Evolutionary conservation across 805 yeast species (phyloP), one percentile per base, ranked within the genome.

Genomic region (Grigorovia jiainica): DNA sequence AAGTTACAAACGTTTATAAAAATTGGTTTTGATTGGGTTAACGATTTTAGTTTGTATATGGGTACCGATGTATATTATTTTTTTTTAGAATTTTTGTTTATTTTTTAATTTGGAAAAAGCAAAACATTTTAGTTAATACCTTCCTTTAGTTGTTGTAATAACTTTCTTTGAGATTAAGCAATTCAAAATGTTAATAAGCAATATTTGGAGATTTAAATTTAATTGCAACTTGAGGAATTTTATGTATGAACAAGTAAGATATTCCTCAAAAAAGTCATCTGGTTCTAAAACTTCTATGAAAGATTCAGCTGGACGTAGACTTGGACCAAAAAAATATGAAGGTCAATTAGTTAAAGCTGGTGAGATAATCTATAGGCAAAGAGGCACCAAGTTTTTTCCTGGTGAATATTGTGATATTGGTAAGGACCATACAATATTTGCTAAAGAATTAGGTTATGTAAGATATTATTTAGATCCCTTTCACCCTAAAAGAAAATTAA

Each of bases 271-370:
- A 65, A 82, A 79, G 60, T 96, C 92, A 7, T 87, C 94, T 17
- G 96, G 97, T 53, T 87, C 97, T n/a, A 84, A 79, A 65, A 84
- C 96, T 15, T 84, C 83, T 51, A 89, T 83, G 78, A 82, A 82
- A 60, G 96, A 89, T 62, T 89, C 98, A 13, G 87, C 87, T 3
- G 98, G 98, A 70, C 79, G 94, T 63, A 72, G 97, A 58, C 68
- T 92, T 40, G 98, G 98, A 20, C 83, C 94, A 29, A 92, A 92
- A 66, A 83, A 74, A 39, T 76, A 82, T 47, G 96, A 90, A 55
- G 87, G 92, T 33, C 65, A 68, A 36, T 56, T 55, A 24, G 95
- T 90, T 1, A 71, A 72, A 39, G 78, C 85, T 1, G 97, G 97
- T 8, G 84, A 87, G 55, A 87, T 92, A 50, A 71, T 92, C 31